phyloP scores from a whole-genome alignment of 1,284 basidiomycete species.

The Heterobasidion occidentale region DNA sequence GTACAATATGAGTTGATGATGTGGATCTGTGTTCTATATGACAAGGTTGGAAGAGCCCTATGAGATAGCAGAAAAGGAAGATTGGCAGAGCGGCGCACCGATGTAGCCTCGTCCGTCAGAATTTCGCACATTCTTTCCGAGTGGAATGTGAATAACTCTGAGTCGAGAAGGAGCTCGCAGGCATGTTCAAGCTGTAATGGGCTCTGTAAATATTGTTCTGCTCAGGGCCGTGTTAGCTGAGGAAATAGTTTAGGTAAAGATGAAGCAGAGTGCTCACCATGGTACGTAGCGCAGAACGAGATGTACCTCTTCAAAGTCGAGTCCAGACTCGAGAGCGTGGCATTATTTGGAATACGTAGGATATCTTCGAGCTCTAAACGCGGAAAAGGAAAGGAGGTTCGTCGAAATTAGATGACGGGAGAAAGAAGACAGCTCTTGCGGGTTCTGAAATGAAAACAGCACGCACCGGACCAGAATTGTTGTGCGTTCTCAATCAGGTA shows the following conservation, averaged over 20 bases:
- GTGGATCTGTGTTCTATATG: constrained; percentile 78
- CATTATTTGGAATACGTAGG: constrained; percentile 55
- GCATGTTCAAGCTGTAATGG: constrained; percentile 79
- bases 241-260: background rate
- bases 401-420: background rate
- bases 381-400: background rate
- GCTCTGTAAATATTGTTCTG: constrained; percentile 77
- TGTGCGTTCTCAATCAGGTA: constrained; percentile 74
- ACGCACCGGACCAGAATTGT: constrained; percentile 80
- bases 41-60: background rate
- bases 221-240: constrained; percentile 1
- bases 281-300: constrained; percentile 74
- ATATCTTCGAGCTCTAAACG: constrained; percentile 76
- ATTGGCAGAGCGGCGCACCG: constrained; percentile 29
- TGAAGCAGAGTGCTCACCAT: constrained; percentile 47
- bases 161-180: constrained; percentile 64
- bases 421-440: constrained; percentile 2
- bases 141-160: constrained; percentile 82
- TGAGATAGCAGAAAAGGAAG: background rate
- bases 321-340: constrained; percentile 71
- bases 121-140: constrained; percentile 84
- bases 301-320: constrained; percentile 71
- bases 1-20: constrained; percentile 76
- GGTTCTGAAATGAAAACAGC: constrained; percentile 5
- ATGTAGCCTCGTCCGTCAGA: constrained; percentile 60